Base-by-base conservation (phyloP, 768 basidiomycete species). In the Tylopilus cervinicoccineus region DNA sequence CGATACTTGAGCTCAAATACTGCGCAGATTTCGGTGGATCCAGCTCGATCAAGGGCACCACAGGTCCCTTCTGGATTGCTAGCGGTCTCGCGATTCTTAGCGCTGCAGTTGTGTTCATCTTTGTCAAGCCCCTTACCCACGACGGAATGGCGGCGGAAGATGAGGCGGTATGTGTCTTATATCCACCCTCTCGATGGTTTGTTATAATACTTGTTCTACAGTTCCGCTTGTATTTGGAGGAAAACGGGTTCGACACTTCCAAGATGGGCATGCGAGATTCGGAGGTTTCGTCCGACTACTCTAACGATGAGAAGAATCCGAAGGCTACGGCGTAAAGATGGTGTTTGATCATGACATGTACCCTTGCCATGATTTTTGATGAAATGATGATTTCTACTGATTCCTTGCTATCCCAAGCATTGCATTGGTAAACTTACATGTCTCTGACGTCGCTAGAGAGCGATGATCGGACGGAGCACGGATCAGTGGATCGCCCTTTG, bases 11-110 rank as follows among this genome's bases (percentile, higher is more conserved):
- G 37, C 39, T 33, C 16, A 50, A 20, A 42, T 23, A 1, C 17
- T n/a, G 19, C 42, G 41, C n/a, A 54, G 86, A 76, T 19, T 89
- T 89, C 52, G 83, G 83, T 51, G 84, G 83, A 6, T 9, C 74
- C 2, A 55, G 43, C 12, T 68, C 77, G 22, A 63, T 68, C 31
- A 75, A 70, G 51, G 86, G 84, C 42, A 84, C 86, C 61, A 92
- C 91, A 0, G 89, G 90, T 17, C 89, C 89, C 13, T 92, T 92
- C 78, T 91, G 85, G 87, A 65, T 92, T 53, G 90, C 76, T n/a
- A 88, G 86, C 55, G 86, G 83, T 74, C 76, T 96, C 40, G 91
- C 91, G 4, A 54, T 95, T 38, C 53, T 92, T 43, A 89, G 87
- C 51, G 93, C 93, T 3, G 19, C 82, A 9, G 69, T 91, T 54